Evolutionary conservation across 441 rosid species (phyloP).

Genomic region (Pelargonium exstipulatum): DNA sequence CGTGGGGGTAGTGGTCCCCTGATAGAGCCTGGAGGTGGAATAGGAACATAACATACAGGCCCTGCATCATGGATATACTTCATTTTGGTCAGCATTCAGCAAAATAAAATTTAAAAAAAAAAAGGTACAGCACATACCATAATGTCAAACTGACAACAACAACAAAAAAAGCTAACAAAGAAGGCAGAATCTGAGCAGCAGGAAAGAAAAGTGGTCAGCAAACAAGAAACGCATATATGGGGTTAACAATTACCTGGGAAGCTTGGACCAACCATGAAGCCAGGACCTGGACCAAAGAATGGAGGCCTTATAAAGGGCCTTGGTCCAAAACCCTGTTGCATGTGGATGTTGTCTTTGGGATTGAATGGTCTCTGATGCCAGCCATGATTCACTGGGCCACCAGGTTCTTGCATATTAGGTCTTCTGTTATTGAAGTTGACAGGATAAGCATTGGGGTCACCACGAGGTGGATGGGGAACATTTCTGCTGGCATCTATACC

Average conservation of each 20-base stretch:
- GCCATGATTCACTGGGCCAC: conserved; percentile 38
- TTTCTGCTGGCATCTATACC: conserved; percentile 32
- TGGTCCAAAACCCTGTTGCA: conserved; percentile 65
- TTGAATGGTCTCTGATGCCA: conserved; percentile 64
- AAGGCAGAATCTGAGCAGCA: conserved; percentile 9
- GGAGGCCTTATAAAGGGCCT: conserved; percentile 58
- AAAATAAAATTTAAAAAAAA: neutral
- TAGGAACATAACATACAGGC: conserved; percentile 57
- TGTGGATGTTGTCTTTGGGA: conserved; percentile 46
- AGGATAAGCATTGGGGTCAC: conserved; percentile 47
- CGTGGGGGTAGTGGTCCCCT: conserved; percentile 65
- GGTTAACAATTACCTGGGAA: conserved; percentile 59
- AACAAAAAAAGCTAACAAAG: neutral
- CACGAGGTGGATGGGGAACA: conserved; percentile 48
- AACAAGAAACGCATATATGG: conserved; percentile 8
- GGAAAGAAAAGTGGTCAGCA: neutral
- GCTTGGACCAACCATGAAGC: conserved; percentile 67
- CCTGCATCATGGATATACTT: conserved; percentile 35
- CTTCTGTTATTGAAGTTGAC: conserved; percentile 44
- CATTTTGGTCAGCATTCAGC: conserved; percentile 15
- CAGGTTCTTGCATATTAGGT: conserved; percentile 43
- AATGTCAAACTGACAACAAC: neutral
- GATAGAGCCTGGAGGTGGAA: conserved; percentile 56
- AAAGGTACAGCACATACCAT: neutral
- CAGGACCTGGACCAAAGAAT: conserved; percentile 56